A percentile compares a stretch with the other conserved stretches of the same genome.
These are phyloP conservation scores for Clarkia xantiana DNA, from an alignment of 345 rosid species.

Conservation along the genomic window DNA sequence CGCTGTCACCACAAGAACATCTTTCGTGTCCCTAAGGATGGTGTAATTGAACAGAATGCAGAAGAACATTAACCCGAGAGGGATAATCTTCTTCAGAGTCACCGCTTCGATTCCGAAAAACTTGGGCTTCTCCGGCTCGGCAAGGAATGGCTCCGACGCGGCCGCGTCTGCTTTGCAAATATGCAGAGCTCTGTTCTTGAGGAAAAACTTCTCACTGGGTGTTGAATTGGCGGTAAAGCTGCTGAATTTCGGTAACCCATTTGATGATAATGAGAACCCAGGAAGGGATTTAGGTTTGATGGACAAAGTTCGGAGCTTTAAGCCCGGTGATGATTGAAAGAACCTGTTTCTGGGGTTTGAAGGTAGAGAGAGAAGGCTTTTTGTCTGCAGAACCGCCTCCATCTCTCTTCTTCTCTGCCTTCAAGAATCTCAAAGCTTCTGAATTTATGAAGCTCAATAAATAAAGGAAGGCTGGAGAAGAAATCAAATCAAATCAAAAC, in stretches of 20 bases:
- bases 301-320: constrained; percentile 61
- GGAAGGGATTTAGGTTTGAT: constrained; percentile 30
- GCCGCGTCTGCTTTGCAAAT: constrained; percentile 84
- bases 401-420: constrained; percentile 27
- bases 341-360: constrained; percentile 29
- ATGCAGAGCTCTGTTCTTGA: constrained; percentile 33
- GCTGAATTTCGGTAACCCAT: constrained; percentile 24
- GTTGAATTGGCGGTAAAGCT: constrained; percentile 19
- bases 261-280: constrained; percentile 49
- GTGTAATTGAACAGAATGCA: constrained; percentile 91
- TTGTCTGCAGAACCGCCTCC: constrained; percentile 67
- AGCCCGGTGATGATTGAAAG: constrained; percentile 44
- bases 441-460: constrained; percentile 7
- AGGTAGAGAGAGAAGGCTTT: constrained; percentile 67
- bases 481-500: background rate
- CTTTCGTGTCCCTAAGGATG: constrained; percentile 94
- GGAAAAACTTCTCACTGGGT: constrained; percentile 22
- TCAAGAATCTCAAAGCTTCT: background rate
- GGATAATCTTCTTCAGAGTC: constrained; percentile 74
- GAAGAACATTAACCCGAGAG: constrained; percentile 91
- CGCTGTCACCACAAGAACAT: constrained; percentile 93
- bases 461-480: background rate
- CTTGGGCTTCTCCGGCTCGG: constrained; percentile 39
- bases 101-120: constrained; percentile 51
- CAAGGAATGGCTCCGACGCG: constrained; percentile 37